Base-by-base conservation (phyloP, 108 stramenopile species). In the Cyclostephanos invisitatus region DNA sequence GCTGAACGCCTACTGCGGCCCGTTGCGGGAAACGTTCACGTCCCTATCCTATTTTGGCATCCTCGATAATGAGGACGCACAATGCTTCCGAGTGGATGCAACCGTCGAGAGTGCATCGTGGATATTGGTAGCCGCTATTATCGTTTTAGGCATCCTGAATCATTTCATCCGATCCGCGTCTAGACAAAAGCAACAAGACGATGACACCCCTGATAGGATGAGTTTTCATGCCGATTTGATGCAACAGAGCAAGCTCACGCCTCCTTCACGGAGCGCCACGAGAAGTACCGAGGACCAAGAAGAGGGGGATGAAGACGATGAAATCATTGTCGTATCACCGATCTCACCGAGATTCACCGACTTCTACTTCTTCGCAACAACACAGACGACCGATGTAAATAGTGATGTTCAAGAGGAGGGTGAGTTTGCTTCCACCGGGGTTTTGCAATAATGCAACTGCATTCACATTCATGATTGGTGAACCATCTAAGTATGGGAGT, bases 21-120 rank as follows among this genome's bases (percentile, higher is more conserved):
- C 83, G 1, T 67, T 94, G 27, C 44, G 79, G 10, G 75, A 70
- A 22, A 78, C 81, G 18, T 89, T 94, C 53, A 74, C 73, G 1
- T 60, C 81, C 15, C 61, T 89, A 50, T 82, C 85, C 2, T 91
- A 77, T 66, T 84, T 74, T 67, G 90, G 90, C 1, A 79, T 91
- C 25, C 37, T 94, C 44, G 74, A 84, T 22, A 72, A 68, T 32
- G 74, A 80, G 36, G 87, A 94, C 73, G 92, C 90, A 9, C 90
- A 91, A 65, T 91, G 90, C 65, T 94, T 94, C 65, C 71, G 83
- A 36, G 81, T 91, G 8, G 46, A 88, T 59, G 87, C 90, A 0
- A 58, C 62, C 28, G 86, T 91, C 24, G 82, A 88, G 60, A 64
- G n/a, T 21, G 92, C 85, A 25, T 80, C 84, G 0, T 94, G 75